Base-by-base conservation (phyloP, 1,284 basidiomycete species). In the Pseudozyma tsukubaensis region DNA sequence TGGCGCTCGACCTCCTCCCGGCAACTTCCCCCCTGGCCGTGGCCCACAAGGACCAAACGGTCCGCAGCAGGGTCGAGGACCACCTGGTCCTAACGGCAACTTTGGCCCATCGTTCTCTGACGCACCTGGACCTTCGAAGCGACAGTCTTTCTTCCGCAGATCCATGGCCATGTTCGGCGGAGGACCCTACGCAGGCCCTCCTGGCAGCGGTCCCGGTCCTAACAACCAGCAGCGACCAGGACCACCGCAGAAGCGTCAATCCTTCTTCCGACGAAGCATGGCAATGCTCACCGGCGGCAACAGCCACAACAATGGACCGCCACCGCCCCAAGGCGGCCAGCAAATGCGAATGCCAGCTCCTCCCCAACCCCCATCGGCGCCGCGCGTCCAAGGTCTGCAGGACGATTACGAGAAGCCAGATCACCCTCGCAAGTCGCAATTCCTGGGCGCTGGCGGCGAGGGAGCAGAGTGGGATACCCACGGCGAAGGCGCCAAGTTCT, bases 381-480 rank as follows among this genome's bases (percentile, higher is more conserved):
- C 72, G 1, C 68, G 77, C 29, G 72, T 78, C 9, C 60, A 75
- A 29, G 79, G 76, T 18, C 55, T 76, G 49, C 55, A 70, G 44
- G 56, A 67, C 47, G 72, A 75, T 50, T 63, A 19, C 24, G 79
- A 79, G 42, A 81, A 79, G 59, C 76, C 76, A 2, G 68, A 72
- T 16, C 61, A 72, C 14, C 60, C 69, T 4, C 70, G 79, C n/a
- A 78, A 79, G 59, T 76, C 72, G 29, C 64, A 73, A 29, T 80
- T 70, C 69, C 59, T 78, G 11, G 80, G 80, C 18, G 80, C 63
- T 3, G 72, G 77, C 19, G 75, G 74, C 18, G 61, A 64, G 43
- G 80, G 80, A 32, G 72, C 72, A 37, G 80, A 82, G 59, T 82
- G 80, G 80, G 80, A 82, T 51, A 70, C 71, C 10, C 42, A 72